phyloP scores from a whole-genome alignment of 495 filamentous ascomycete genomes.

The Xylaria telfairii region DNA sequence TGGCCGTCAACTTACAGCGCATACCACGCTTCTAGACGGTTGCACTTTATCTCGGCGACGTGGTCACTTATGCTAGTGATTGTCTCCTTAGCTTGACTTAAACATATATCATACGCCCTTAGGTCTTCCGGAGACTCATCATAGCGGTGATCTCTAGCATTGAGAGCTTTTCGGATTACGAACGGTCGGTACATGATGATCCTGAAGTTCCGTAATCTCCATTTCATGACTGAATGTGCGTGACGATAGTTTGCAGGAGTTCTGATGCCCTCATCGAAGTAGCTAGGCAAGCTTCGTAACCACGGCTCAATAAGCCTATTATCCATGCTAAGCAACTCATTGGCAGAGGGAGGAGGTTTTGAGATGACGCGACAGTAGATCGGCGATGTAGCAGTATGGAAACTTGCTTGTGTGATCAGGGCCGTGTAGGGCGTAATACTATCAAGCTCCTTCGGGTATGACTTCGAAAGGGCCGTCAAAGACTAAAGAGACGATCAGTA shows the following conservation, averaged over 20 bases:
- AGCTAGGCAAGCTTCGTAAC: constrained; percentile 52
- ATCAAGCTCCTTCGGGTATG: constrained; percentile 48
- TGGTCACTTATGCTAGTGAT: constrained; percentile 20
- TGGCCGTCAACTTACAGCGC: constrained; percentile 48
- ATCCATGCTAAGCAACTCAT: constrained; percentile 52
- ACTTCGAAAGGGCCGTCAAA: constrained; percentile 50
- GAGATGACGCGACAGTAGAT: constrained; percentile 61
- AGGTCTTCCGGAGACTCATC: constrained; percentile 22
- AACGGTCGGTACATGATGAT: constrained; percentile 61
- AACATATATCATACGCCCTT: constrained; percentile 25
- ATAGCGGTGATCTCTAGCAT: constrained; percentile 25
- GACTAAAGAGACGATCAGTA: constrained; percentile 18
- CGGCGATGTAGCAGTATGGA: constrained; percentile 56
- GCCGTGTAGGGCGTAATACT: constrained; percentile 58
- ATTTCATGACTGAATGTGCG: constrained; percentile 50
- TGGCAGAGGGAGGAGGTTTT: constrained; percentile 53
- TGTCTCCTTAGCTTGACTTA: constrained; percentile 22
- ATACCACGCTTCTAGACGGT: constrained; percentile 57
- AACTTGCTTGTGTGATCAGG: constrained; percentile 55
- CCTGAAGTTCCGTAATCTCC: constrained; percentile 59
- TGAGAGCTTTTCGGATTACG: constrained; percentile 56
- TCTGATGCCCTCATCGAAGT: constrained; percentile 46
- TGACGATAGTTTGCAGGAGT: constrained; percentile 47
- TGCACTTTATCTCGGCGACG: constrained; percentile 41
- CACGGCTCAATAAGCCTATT: constrained; percentile 57